phyloP scores from a whole-genome alignment of 768 basidiomycete species.

The Xerocomellus chrysenteron region DNA sequence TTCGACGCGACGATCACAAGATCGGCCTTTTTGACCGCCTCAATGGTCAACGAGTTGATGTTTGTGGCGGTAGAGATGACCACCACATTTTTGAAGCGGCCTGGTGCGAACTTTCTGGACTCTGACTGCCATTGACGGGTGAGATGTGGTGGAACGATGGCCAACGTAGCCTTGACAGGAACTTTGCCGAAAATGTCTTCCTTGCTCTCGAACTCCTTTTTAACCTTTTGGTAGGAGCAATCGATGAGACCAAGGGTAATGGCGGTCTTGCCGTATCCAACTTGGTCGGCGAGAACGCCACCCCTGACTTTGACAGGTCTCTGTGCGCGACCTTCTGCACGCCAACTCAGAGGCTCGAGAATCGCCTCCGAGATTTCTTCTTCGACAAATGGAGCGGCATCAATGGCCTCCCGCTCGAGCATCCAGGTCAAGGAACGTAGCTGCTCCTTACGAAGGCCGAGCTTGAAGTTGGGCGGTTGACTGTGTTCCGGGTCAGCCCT shows the following conservation, averaged over 20 bases:
- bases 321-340: constrained; percentile 89
- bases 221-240: constrained; percentile 55
- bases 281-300: constrained; percentile 93
- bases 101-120: constrained; percentile 70
- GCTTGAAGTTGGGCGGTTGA: constrained; percentile 78
- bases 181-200: constrained; percentile 59
- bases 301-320: constrained; percentile 74
- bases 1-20: constrained; percentile 84
- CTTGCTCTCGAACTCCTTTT: constrained; percentile 55
- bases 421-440: constrained; percentile 92
- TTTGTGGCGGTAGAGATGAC: constrained; percentile 67
- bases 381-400: constrained; percentile 77
- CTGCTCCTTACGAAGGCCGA: constrained; percentile 78
- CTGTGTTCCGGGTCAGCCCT: constrained; percentile 62
- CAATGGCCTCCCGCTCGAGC: constrained; percentile 69
- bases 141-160: constrained; percentile 88
- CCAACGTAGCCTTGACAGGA: constrained; percentile 74
- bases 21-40: constrained; percentile 77
- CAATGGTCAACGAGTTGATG: constrained; percentile 69
- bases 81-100: constrained; percentile 47
- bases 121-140: constrained; percentile 90
- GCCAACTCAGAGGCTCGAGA: constrained; percentile 84
- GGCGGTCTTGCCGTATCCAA: constrained; percentile 96
- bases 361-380: constrained; percentile 94
- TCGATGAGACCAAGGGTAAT: constrained; percentile 90